Evolutionary conservation across 169 alveolate species (phyloP).

Genomic region (Eimeria zaria): DNA sequence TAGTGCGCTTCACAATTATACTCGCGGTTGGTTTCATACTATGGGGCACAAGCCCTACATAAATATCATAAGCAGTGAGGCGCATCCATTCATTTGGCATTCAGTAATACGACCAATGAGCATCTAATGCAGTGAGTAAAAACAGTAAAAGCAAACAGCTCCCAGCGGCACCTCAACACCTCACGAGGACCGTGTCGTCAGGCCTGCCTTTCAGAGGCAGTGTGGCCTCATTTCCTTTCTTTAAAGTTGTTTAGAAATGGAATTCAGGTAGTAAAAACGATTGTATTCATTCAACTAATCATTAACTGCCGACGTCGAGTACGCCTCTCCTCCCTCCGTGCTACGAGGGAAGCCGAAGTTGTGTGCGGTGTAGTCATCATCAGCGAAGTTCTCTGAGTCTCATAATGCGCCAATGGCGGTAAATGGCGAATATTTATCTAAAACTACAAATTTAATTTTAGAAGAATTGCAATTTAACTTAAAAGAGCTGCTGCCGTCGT

Average conservation of each 20-base stretch:
- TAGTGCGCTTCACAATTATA: not conserved
- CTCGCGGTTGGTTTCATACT: no score
- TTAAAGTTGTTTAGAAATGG: no score
- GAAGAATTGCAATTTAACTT: not conserved
- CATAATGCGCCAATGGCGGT: not conserved
- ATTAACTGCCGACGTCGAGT: not conserved
- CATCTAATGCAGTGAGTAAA: no score
- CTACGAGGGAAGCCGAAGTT: not conserved
- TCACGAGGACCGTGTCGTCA: not conserved
- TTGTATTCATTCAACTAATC: not conserved
- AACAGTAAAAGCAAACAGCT: no score
- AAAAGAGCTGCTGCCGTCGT: not conserved
- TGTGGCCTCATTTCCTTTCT: not conserved
- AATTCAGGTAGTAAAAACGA: not conserved
- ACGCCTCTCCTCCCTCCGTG: not conserved
- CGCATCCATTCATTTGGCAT: not conserved
- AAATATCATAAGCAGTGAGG: not conserved
- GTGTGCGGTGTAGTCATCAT: not conserved
- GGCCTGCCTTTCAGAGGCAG: not conserved
- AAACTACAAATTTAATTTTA: not conserved
- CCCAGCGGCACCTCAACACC: no score
- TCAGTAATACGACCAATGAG: not conserved
- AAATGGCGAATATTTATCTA: not conserved
- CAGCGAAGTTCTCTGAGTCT: not conserved
- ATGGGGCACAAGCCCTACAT: not conserved